Base-by-base conservation (phyloP, 139 green algal species). In the Klebsormidium nitens region DNA sequence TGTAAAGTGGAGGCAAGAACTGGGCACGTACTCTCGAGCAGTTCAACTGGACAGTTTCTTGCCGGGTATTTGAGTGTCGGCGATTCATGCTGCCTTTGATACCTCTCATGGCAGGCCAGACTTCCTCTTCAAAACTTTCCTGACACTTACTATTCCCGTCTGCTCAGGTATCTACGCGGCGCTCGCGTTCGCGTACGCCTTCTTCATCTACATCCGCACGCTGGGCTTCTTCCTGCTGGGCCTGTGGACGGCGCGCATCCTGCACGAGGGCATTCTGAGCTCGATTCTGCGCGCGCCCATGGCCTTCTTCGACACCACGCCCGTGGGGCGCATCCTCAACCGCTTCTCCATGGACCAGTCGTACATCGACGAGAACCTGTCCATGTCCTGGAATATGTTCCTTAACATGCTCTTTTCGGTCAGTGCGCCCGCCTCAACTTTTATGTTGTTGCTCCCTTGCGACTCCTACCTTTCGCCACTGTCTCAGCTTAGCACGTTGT, bases 301-400 rank as follows among this genome's bases (percentile, higher is more conserved):
- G 78, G 36, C 72, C 29, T 96, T 96, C 82, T 96, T 96, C 63
- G 89, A 96, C 86, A 95, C 88, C 46, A 96, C 91, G 28, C 91
- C 91, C 2, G 80, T 88, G 11, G 91, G 91, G 35, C 89, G 91
- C 64, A 87, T 96, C 50, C 82, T 96, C 35, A 96, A 96, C 77
- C 79, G 91, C 35, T 96, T 96, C 60, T 26, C 11, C 42, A 8
- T 29, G n/a, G 64, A 73, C 37, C 52, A 71, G 50, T 50, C 72
- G 19, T 34, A 8, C 1, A 55, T 79, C 37, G 64, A 79, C 39
- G 72, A 79, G n/a, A 61, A 44, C 1, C 52, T 79, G 64, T 64
- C 64, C 36, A 70, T 73, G 37, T 68, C 58, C n/a, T 74, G 72
- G 72, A 62, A 19, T 32, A 50, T 36, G 14, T 68, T 79, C 39